phyloP scores from a whole-genome alignment of 1,139 yeast genomes.

The Debaryomyces coudertii region DNA sequence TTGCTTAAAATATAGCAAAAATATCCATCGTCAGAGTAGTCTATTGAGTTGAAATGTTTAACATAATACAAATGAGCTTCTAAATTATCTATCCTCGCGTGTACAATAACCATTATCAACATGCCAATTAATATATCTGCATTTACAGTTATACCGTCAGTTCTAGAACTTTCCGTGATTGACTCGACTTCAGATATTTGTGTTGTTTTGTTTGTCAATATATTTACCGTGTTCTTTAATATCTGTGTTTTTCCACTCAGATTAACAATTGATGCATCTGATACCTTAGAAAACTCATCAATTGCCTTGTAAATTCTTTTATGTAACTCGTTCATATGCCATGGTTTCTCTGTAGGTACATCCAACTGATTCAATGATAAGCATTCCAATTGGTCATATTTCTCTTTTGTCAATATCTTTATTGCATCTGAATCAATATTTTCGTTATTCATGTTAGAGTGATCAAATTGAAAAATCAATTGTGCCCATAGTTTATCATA shows the following conservation, averaged over 20 bases:
- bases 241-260: conserved; percentile 58
- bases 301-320: conserved; percentile 57
- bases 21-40: conserved; percentile 37
- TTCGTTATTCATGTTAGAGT: conserved; percentile 34
- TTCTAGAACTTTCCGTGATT: conserved; percentile 12
- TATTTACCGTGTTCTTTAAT: conserved; percentile 55
- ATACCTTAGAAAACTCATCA: conserved; percentile 53
- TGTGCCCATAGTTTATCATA: conserved; percentile 68
- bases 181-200: conserved; percentile 1
- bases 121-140: conserved; percentile 84
- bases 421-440: conserved; percentile 33
- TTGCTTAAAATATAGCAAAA: conserved; percentile 62
- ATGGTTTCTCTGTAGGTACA: conserved; percentile 48
- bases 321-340: conserved; percentile 48
- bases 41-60: conserved; percentile 54
- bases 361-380: conserved; percentile 77
- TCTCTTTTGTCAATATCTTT: conserved; percentile 31
- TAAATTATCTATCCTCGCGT: conserved; percentile 60
- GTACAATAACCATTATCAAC: conserved; percentile 69
- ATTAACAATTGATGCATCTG: conserved; percentile 46
- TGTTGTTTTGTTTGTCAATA: conserved; percentile 41
- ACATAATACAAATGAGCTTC: conserved; percentile 70
- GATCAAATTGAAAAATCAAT: conserved; percentile 40
- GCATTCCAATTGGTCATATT: conserved; percentile 48
- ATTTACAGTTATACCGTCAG: conserved; percentile 35